These are phyloP conservation scores for Taiozyma onychis DNA, from an alignment of 1,139 yeast species.

Conservation along the genomic window DNA sequence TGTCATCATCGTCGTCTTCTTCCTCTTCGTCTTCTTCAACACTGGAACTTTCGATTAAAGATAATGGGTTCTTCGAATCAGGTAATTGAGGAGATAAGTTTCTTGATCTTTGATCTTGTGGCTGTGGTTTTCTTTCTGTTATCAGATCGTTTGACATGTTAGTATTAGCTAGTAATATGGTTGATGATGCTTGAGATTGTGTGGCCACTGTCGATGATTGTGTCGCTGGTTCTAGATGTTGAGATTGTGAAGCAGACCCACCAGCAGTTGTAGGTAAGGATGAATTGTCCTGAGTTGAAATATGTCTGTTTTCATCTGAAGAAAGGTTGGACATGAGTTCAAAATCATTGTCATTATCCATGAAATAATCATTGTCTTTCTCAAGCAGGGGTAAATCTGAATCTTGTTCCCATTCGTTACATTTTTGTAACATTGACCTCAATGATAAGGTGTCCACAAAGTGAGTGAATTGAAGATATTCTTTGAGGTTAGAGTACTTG, in stretches of 20 bases:
- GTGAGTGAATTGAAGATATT: slow-evolving; percentile 67
- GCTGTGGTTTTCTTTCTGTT: neutral
- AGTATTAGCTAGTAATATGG: slow-evolving; percentile 1
- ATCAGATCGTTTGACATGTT: neutral
- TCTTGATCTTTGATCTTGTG: slow-evolving; percentile 1
- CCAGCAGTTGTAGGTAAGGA: neutral
- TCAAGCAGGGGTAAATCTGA: slow-evolving; percentile 15
- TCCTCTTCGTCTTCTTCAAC: neutral
- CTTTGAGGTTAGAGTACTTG: slow-evolving; percentile 78
- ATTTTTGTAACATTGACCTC: slow-evolving; percentile 22
- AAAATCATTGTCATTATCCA: slow-evolving; percentile 2
- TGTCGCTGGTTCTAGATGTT: neutral
- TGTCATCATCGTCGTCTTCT: neutral
- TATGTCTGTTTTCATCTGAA: slow-evolving; percentile 15
- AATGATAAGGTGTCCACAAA: slow-evolving; percentile 39
- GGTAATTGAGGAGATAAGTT: neutral
- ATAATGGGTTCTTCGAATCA: neutral
- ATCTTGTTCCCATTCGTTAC: slow-evolving; percentile 8
- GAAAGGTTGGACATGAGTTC: slow-evolving; percentile 13
- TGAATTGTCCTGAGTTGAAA: neutral
- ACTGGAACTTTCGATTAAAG: neutral
- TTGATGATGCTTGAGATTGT: slow-evolving; percentile 1
- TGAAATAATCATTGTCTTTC: slow-evolving; percentile 5
- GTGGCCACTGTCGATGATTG: slow-evolving; percentile 3
- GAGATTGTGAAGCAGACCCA: neutral